Conservation (phyloP, 192 early-diverging fungal genomes). For the Mortierella hygrophila region DNA sequence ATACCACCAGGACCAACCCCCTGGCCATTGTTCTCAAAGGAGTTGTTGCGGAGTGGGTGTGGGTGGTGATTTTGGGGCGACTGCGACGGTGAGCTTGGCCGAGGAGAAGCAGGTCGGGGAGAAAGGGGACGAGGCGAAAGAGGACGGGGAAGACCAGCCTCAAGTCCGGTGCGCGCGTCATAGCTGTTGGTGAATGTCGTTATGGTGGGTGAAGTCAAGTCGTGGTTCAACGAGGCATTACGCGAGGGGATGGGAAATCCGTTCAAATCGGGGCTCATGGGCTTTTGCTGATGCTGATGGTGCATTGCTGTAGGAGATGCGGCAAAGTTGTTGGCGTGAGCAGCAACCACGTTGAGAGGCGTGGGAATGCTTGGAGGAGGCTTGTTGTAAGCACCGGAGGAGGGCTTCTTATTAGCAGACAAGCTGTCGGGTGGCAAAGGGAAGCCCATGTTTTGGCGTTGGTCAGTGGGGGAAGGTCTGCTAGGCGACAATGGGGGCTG, state of each 20-base stretch:
- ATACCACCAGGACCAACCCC: neutral
- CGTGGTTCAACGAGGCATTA: constrained; percentile 37
- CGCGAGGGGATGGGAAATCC: constrained; percentile 45
- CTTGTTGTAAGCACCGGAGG: neutral
- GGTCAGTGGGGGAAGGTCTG: neutral
- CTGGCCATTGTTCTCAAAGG: constrained; percentile 15
- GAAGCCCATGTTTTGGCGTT: constrained; percentile 6
- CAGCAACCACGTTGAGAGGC: constrained; percentile 16
- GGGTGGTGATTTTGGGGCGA: constrained; percentile 11
- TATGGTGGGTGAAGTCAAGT: constrained; percentile 30
- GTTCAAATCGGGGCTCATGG: constrained; percentile 26
- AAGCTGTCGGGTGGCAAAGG: neutral
- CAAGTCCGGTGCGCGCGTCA: constrained; percentile 30
- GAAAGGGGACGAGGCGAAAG: constrained; percentile 35
- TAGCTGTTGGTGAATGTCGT: constrained; percentile 1
- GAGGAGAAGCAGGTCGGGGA: constrained; percentile 37
- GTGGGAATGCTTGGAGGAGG: neutral
- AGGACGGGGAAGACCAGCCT: constrained; percentile 40
- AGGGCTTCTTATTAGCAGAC: neutral
- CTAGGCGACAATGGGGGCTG: neutral
- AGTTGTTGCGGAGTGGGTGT: constrained; percentile 24
- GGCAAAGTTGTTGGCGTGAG: neutral
- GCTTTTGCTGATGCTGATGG: constrained; percentile 2
- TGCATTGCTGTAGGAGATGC: neutral
- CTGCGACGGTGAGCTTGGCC: constrained; percentile 28